Conservation (phyloP, 805 yeast genomes). For the Metschnikowia arizonensis region DNA sequence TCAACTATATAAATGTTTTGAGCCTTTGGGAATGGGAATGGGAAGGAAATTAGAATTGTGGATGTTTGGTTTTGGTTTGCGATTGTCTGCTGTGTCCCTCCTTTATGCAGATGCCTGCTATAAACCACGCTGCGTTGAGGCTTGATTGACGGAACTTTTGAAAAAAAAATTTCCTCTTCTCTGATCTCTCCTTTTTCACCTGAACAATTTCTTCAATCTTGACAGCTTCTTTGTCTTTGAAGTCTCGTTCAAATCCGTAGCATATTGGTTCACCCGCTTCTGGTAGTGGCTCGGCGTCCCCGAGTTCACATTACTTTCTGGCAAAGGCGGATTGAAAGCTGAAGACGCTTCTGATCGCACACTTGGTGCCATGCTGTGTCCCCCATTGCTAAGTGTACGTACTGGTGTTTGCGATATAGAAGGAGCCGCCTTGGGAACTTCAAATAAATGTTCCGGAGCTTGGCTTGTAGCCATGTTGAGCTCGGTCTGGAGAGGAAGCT, state of each 20-base stretch:
- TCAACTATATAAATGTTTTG: too few relatives aligned
- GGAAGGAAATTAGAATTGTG: too few relatives aligned
- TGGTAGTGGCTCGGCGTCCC: constrained; percentile 13
- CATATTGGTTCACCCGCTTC: constrained; percentile 13
- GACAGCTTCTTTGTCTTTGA: constrained; percentile 20
- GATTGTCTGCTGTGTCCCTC: too few relatives aligned
- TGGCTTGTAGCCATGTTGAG: constrained; percentile 11
- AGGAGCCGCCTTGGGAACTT: constrained; percentile 12
- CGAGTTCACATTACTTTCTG: constrained; percentile 5
- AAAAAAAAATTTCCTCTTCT: too few relatives aligned
- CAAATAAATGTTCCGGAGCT: constrained; percentile 18
- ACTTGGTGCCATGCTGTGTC: not conserved
- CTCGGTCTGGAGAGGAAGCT: constrained; percentile 25
- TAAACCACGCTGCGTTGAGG: too few relatives aligned
- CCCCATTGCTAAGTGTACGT: not conserved
- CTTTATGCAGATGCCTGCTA: too few relatives aligned
- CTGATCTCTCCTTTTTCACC: constrained; percentile 4
- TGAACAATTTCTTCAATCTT: constrained; percentile 18
- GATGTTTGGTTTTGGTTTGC: too few relatives aligned
- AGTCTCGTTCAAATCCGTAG: constrained; percentile 12
- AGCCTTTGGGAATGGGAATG: too few relatives aligned
- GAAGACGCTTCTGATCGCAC: not conserved
- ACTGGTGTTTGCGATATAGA: not conserved
- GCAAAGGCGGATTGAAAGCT: constrained; percentile 9
- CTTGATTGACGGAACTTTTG: too few relatives aligned